A percentile compares a stretch with the other conserved stretches of the same genome.
Conservation (phyloP, 2,329 filamentous ascomycete genomes). For the Penicillium sp. region DNA sequence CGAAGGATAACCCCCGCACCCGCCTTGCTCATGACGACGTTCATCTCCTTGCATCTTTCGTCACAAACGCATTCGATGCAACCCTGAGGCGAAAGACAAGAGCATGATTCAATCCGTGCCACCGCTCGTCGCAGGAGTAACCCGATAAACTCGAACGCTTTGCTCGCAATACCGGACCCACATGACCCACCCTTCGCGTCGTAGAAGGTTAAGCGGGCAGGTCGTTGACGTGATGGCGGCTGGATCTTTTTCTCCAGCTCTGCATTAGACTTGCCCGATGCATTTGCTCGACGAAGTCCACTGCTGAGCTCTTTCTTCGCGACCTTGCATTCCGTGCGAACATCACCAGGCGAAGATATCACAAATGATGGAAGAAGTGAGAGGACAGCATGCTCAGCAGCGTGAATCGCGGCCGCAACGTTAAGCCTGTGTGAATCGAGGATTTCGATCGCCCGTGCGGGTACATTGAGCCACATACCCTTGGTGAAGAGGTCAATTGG, state of each 20-base stretch:
- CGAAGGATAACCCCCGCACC: conserved; percentile 81
- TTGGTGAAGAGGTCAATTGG: conserved; percentile 82
- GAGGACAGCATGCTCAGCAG: conserved; percentile 88
- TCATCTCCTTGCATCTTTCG: conserved; percentile 80
- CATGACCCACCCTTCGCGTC: conserved; percentile 86
- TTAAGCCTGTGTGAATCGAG: conserved; percentile 72
- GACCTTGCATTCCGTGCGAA: conserved; percentile 92
- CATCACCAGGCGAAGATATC: conserved; percentile 84
- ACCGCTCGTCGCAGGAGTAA: conserved; percentile 74
- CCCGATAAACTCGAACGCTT: conserved; percentile 92
- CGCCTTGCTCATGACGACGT: conserved; percentile 91
- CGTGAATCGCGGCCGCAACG: conserved; percentile 86
- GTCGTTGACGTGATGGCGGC: conserved; percentile 67
- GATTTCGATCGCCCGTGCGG: conserved; percentile 74
- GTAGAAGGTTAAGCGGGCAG: conserved; percentile 88
- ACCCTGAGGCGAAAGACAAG: conserved; percentile 66
- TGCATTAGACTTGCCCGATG: conserved; percentile 16
- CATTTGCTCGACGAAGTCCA: conserved; percentile 37
- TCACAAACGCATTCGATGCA: conserved; percentile 90
- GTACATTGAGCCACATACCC: conserved; percentile 95
- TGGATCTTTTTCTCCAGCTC: conserved; percentile 24
- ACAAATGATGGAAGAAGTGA: conserved; percentile 89
- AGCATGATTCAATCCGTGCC: conserved; percentile 72
- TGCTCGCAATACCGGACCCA: conserved; percentile 84
- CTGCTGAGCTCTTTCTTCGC: conserved; percentile 83